These are phyloP conservation scores for Laburnicola sp. DNA, from an alignment of 2,329 filamentous ascomycete genomes.

Conservation along the genomic window DNA sequence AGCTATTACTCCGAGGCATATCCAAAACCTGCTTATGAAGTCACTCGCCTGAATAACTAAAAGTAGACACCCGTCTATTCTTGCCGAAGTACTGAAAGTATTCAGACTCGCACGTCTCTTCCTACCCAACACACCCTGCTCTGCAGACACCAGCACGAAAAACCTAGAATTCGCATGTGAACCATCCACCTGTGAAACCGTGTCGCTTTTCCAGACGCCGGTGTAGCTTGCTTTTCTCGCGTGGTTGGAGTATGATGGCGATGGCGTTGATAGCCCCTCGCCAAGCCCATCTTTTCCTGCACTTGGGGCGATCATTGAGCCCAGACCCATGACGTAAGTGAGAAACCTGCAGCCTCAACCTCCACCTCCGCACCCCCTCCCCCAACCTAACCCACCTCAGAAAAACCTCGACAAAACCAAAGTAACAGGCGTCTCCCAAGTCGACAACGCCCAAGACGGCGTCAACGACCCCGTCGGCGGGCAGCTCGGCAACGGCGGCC, in stretches of 20 bases:
- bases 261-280: not conserved
- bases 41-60: no score
- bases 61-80: no score
- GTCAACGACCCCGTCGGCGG: conserved; percentile 64
- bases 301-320: conserved; percentile 20
- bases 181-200: no score
- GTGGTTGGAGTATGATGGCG: not conserved
- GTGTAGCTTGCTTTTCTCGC: not conserved
- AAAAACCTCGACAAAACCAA: conserved; percentile 70
- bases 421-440: conserved; percentile 66
- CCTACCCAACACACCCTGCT: no score
- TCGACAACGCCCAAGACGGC: conserved; percentile 70
- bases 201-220: no score
- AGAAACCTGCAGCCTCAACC: conserved; percentile 4
- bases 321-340: conserved; percentile 23
- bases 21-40: no score
- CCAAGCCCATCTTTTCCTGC: conserved; percentile 7
- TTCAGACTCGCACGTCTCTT: no score
- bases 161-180: no score
- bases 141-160: no score
- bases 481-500: conserved; percentile 69
- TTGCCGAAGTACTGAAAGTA: no score
- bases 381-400: no score
- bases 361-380: conserved; percentile 7
- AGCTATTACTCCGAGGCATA: no score